Evolutionary conservation across 176 grass and related monocot genomes (phyloP), one percentile per base, ranked within the genome.

Genomic region (Phragmites australis): DNA sequence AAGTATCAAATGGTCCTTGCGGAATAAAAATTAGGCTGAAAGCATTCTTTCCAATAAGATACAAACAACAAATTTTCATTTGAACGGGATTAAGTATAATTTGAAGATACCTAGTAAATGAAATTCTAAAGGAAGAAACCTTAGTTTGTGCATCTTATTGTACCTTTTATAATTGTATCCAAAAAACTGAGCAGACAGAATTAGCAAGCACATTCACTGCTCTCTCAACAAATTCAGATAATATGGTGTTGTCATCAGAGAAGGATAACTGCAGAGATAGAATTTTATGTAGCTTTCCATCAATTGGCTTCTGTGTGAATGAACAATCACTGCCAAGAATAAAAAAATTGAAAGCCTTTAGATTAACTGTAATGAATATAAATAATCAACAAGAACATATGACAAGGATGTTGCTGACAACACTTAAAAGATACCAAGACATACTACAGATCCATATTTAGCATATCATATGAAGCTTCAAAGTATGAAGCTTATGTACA

Each of bases 91-190:
- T n/a, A 13, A 6, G 27, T 37, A 40, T n/a, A n/a, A n/a, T n/a
- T n/a, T n/a, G n/a, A n/a, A n/a, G n/a, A n/a, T n/a, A n/a, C n/a
- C n/a, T n/a, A n/a, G n/a, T n/a, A n/a, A n/a, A n/a, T n/a, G n/a
- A n/a, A n/a, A n/a, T n/a, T n/a, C n/a, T n/a, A n/a, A n/a, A n/a
- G n/a, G n/a, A n/a, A n/a, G n/a, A n/a, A n/a, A n/a, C n/a, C n/a
- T n/a, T n/a, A n/a, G n/a, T n/a, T 49, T 94, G 31, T 74, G 22
- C 56, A 74, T 82, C 41, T 58, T 60, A 81, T 6, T 48, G 22
- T 85, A 98, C 95, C 95, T 94, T 98, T 94, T 70, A 98, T 77
- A 70, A 98, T 94, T 89, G 79, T 98, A 68, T 93, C 86, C 70
- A 98, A 86, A 70, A 98, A 82, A 94, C 91, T 57, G 88, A 84